These are phyloP conservation scores for Lumnitzera racemosa DNA, from an alignment of 345 rosid genomes.

Conservation along the genomic window DNA sequence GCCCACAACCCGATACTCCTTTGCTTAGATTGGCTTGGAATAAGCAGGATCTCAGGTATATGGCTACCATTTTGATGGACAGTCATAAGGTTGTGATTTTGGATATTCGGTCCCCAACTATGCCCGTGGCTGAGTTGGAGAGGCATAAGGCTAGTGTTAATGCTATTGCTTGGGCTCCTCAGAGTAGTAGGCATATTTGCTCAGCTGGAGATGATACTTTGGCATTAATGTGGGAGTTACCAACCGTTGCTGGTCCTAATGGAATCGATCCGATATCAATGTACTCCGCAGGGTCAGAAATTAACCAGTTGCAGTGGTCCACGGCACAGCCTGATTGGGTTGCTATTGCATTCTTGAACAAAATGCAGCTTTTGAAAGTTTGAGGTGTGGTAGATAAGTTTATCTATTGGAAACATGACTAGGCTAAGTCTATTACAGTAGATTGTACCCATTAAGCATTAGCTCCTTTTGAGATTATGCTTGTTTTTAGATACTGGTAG, in stretches of 20 bases:
- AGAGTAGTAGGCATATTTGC: slow-evolving; percentile 70
- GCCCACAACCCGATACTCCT: slow-evolving; percentile 89
- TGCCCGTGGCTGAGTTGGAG: slow-evolving; percentile 93
- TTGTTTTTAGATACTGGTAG: too few relatives aligned
- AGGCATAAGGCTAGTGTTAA: slow-evolving; percentile 84
- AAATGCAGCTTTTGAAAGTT: slow-evolving; percentile 89
- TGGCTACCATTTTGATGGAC: slow-evolving; percentile 96
- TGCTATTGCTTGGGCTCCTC: slow-evolving; percentile 97
- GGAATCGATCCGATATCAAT: slow-evolving; percentile 91
- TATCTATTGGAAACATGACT: too few relatives aligned
- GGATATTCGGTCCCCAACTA: slow-evolving; percentile 85
- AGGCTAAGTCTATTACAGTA: too few relatives aligned
- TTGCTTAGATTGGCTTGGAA: slow-evolving; percentile 91
- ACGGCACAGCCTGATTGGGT: slow-evolving; percentile 85
- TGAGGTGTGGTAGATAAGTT: slow-evolving; percentile 26
- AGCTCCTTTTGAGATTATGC: too few relatives aligned
- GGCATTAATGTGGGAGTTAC: slow-evolving; percentile 90
- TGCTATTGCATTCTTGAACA: slow-evolving; percentile 69
- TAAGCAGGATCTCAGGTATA: slow-evolving; percentile 91
- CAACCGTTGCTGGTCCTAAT: slow-evolving; percentile 85
- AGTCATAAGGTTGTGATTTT: slow-evolving; percentile 83
- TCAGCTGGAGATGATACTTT: slow-evolving; percentile 83
- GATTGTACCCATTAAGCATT: too few relatives aligned
- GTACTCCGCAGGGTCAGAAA: slow-evolving; percentile 77
- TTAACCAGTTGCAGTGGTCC: slow-evolving; percentile 95